These are phyloP conservation scores for Canavalia gladiata DNA, from an alignment of 306 rosid species.

Conservation along the genomic window DNA sequence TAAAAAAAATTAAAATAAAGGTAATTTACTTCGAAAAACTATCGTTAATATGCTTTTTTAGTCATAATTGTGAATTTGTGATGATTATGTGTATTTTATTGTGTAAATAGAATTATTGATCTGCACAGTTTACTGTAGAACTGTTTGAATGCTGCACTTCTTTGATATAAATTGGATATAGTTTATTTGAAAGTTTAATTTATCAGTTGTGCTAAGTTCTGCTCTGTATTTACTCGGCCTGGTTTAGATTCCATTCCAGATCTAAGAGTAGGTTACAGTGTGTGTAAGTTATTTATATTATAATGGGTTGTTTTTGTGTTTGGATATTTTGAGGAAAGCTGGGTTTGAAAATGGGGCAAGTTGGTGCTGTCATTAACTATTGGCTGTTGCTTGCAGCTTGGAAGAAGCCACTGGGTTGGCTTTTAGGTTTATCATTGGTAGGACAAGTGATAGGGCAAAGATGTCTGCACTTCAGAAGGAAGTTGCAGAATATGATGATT, in stretches of 20 bases:
- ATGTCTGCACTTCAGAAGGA: slow-evolving; percentile 72
- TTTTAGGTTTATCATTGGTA: slow-evolving; percentile 82
- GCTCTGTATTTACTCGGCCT: slow-evolving; percentile 4
- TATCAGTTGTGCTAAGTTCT: slow-evolving; percentile 16
- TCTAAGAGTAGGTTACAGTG: not conserved
- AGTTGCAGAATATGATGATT: slow-evolving; percentile 72
- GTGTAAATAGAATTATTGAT: not conserved
- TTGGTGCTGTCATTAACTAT: not conserved
- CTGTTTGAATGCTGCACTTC: not conserved
- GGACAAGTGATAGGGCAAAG: slow-evolving; percentile 64
- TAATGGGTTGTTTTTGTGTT: slow-evolving; percentile 25
- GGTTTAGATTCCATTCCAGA: slow-evolving; percentile 17
- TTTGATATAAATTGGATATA: slow-evolving; percentile 10
- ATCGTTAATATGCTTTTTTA: no score
- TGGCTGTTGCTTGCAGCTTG: slow-evolving; percentile 64
- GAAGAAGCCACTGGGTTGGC: slow-evolving; percentile 91
- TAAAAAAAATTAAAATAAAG: not conserved
- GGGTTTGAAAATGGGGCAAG: slow-evolving; percentile 19
- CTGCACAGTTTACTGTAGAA: slow-evolving; percentile 17
- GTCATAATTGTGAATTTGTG: not conserved
- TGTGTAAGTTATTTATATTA: not conserved
- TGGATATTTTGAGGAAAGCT: slow-evolving; percentile 32
- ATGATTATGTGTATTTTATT: not conserved
- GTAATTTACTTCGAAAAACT: not conserved
- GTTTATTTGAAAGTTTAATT: slow-evolving; percentile 5